Base-by-base conservation (phyloP, 192 early-diverging fungal genomes). In the Linnemannia hyalina region DNA sequence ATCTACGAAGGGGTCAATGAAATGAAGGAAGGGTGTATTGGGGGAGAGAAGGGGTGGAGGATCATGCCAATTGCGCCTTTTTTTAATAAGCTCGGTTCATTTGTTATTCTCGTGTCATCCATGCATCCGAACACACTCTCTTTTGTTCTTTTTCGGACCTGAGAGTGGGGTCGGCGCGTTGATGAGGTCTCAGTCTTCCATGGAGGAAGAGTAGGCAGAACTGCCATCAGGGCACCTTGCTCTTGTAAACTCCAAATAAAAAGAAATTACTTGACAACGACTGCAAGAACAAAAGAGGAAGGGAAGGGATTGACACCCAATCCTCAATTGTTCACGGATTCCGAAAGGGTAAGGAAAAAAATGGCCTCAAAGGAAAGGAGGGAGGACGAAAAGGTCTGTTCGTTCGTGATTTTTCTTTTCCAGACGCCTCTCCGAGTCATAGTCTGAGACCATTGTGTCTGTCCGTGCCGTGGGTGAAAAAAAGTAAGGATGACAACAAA, bases 301-400 rank as follows among this genome's bases (percentile, higher is more conserved):
- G 60, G 60, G 20, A 55, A 55, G 1, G 54, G 13, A 46, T 18
- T 29, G 42, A 73, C 40, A 13, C 23, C 26, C 44, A 20, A 36
- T 73, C 44, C 44, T 23, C 71, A 46, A 20, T 42, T 73, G n/a
- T 73, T 22, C 44, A 73, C 41, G 71, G 44, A 73, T 49, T 73
- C 71, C 71, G 71, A 73, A 73, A 29, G 71, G 71, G 22, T 22
- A 42, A 70, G 10, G 4, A 22, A 18, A 70, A 22, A 38, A 52
- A 52, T 20, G 18, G 49, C 20, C 49, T 52, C 49, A 52, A 20
- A 20, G 49, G 49, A 52, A 40, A 40, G 6, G 38, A 6, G 6
- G 38, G 38, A 3, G 49, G 29, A 32, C 29, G 20, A 32, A 32
- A 65, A 32, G 26, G 60, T 29, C 60, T 65, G 60, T 65, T 32